These are phyloP conservation scores for Nevesoporus exiguus DNA, from an alignment of 768 basidiomycete genomes.

Conservation along the genomic window DNA sequence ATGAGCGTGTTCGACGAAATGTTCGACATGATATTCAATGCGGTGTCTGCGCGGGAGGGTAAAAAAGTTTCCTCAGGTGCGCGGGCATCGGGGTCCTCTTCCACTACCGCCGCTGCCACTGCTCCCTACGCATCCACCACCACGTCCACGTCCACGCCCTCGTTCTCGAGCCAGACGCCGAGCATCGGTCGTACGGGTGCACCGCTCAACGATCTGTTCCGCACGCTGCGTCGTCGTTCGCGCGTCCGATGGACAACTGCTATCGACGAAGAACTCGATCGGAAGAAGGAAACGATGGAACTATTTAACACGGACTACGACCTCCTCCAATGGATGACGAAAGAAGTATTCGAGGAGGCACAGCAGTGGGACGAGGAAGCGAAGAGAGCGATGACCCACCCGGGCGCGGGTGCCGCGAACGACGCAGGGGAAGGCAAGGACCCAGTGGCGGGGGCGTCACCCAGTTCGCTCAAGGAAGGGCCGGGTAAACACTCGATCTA, in stretches of 20 bases:
- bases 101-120: background rate
- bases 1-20: conserved; percentile 65
- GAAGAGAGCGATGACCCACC: conserved; percentile 34
- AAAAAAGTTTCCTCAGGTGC: background rate
- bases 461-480: background rate
- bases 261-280: conserved; percentile 55
- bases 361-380: conserved; percentile 47
- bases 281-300: conserved; percentile 71
- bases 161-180: conserved; percentile 6
- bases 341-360: conserved; percentile 65
- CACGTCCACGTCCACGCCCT: background rate
- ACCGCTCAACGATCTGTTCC: conserved; percentile 48
- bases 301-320: conserved; percentile 64
- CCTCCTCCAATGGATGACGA: conserved; percentile 69
- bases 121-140: no score
- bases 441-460: background rate
- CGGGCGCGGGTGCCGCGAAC: background rate
- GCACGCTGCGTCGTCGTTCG: conserved; percentile 51
- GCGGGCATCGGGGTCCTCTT: conserved; percentile 1
- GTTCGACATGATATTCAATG: conserved; percentile 68
- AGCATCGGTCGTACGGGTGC: conserved; percentile 15
- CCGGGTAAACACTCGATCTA: conserved; percentile 63
- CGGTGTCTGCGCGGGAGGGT: conserved; percentile 36
- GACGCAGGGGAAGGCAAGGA: background rate
- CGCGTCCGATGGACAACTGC: conserved; percentile 49